Conservation (phyloP, 768 basidiomycete species). For the Panus rudis region DNA sequence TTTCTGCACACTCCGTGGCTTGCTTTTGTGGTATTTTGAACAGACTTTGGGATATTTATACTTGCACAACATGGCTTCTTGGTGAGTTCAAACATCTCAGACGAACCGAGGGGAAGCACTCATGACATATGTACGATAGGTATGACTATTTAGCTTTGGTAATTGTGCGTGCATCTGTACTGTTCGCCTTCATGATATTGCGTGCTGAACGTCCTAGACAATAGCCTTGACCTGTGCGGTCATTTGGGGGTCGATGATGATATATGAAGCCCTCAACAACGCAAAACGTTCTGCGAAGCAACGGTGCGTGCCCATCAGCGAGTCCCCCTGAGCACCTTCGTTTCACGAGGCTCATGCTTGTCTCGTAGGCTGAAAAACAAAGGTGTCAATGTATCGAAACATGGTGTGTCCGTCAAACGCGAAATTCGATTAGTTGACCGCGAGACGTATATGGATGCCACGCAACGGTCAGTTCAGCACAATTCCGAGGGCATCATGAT, state of each 20-base stretch:
- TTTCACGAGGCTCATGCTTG: too few species aligned
- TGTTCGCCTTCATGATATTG: neutral
- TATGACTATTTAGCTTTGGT: neutral
- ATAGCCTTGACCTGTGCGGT: neutral
- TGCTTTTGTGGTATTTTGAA: neutral
- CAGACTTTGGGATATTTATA: neutral
- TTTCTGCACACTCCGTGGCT: neutral
- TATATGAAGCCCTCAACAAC: neutral
- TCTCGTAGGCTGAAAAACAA: slow-evolving; percentile 8
- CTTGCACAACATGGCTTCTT: neutral
- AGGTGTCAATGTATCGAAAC: slow-evolving; percentile 11
- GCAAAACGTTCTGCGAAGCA: neutral
- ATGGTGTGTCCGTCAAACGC: slow-evolving; percentile 8
- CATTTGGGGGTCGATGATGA: too few species aligned
- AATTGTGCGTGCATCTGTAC: neutral
- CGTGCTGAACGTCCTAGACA: neutral
- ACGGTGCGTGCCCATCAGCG: neutral
- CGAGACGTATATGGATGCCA: slow-evolving; percentile 13
- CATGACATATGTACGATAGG: neutral
- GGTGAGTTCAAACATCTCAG: neutral
- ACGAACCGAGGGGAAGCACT: too few species aligned
- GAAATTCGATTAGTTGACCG: slow-evolving; percentile 6
- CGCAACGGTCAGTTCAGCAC: slow-evolving; percentile 8
- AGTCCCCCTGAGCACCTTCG: neutral
- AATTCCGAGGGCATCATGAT: neutral